phyloP scores from a whole-genome alignment of 352 stramenopile genomes.

The Pythium phragmiticola region DNA sequence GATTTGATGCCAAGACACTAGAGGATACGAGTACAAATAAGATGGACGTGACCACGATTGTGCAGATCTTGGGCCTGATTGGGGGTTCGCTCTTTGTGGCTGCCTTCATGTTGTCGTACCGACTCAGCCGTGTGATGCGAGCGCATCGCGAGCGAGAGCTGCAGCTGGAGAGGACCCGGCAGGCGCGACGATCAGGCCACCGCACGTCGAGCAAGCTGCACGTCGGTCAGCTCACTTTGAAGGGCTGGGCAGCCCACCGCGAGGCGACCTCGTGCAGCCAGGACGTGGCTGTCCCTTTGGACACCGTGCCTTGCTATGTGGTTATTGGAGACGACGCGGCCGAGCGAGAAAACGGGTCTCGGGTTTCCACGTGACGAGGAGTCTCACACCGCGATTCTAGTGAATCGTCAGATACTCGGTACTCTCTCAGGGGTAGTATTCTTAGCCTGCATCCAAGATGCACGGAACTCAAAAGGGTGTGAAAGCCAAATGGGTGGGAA shows the following conservation, averaged over 20 bases:
- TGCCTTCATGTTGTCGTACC: neutral
- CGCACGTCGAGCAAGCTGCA: neutral
- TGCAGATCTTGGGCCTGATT: constrained; percentile 3
- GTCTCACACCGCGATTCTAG: too few species aligned
- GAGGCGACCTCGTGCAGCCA: neutral
- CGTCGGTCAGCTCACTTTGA: neutral
- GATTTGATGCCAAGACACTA: too few species aligned
- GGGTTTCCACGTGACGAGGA: too few species aligned
- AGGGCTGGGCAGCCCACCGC: neutral
- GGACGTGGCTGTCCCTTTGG: neutral
- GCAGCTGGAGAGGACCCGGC: neutral
- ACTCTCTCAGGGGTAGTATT: neutral
- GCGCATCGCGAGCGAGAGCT: neutral
- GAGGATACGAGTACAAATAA: too few species aligned
- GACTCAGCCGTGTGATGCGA: neutral
- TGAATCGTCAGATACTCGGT: too few species aligned
- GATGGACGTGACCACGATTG: too few species aligned
- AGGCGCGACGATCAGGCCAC: neutral
- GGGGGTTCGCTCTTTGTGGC: neutral
- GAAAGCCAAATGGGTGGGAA: constrained; percentile 42
- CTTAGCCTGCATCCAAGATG: constrained; percentile 3
- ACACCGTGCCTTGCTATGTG: too few species aligned
- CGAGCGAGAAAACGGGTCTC: too few species aligned
- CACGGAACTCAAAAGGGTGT: neutral
- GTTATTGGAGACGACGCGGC: too few species aligned